Conservation (phyloP, 495 filamentous ascomycete genomes). For the Neurospora sp. region DNA sequence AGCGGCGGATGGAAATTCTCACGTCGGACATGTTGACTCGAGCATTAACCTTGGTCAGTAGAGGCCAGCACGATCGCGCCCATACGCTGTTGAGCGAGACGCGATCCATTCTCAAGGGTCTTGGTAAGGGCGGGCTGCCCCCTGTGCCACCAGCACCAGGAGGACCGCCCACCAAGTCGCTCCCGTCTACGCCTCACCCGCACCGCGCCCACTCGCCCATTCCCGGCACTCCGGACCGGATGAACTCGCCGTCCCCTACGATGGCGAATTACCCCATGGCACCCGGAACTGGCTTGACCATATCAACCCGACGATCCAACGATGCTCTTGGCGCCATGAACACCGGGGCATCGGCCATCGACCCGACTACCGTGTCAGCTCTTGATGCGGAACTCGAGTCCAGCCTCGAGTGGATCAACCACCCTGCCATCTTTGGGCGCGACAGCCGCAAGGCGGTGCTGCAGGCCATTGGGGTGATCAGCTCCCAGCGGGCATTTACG, state of each 20-base stretch:
- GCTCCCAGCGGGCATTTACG: slow-evolving; percentile 86
- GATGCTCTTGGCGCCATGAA: slow-evolving; percentile 40
- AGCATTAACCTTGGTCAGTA: slow-evolving; percentile 80
- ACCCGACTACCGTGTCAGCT: slow-evolving; percentile 66
- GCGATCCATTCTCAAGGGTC: slow-evolving; percentile 85
- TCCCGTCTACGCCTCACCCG: slow-evolving; percentile 37
- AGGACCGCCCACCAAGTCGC: slow-evolving; percentile 28
- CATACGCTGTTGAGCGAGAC: slow-evolving; percentile 88
- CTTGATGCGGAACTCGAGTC: slow-evolving; percentile 86
- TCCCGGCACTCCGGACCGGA: slow-evolving; percentile 36
- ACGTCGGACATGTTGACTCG: slow-evolving; percentile 97
- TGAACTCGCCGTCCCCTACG: slow-evolving; percentile 39
- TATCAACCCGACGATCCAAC: slow-evolving; percentile 22
- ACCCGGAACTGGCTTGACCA: slow-evolving; percentile 11
- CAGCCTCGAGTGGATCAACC: slow-evolving; percentile 97
- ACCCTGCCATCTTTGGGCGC: slow-evolving; percentile 90
- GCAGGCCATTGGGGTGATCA: slow-evolving; percentile 93
- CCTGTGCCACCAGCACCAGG: slow-evolving; percentile 48
- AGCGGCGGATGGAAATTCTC: slow-evolving; percentile 93
- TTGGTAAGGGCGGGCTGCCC: slow-evolving; percentile 89
- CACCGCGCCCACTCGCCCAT: slow-evolving; percentile 34
- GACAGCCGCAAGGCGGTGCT: slow-evolving; percentile 93
- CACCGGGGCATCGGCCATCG: slow-evolving; percentile 57
- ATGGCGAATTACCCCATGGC: slow-evolving; percentile 34
- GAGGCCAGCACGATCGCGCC: slow-evolving; percentile 87